A percentile compares a stretch with the other conserved stretches of the same genome.
Conservation (phyloP, 164 flowering plant genomes). For the Nelumbo lutea region DNA sequence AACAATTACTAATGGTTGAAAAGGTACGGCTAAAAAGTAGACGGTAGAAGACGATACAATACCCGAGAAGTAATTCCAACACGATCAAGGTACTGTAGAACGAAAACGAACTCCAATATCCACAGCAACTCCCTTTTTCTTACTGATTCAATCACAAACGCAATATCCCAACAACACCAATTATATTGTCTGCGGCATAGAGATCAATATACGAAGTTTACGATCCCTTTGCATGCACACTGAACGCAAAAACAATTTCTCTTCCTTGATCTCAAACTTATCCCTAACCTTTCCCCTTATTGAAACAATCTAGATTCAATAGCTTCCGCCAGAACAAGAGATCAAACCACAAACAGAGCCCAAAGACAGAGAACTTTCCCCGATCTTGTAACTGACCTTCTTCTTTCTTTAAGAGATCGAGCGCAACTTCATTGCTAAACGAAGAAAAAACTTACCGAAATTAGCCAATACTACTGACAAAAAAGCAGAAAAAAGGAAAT, state of each 20-base stretch:
- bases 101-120: background rate
- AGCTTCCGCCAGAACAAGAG: background rate
- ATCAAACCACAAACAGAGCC: background rate
- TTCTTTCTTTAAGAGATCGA: background rate
- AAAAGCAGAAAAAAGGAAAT: no score
- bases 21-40: background rate
- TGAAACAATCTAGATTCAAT: no score
- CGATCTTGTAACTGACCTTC: background rate
- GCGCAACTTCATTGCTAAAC: no score
- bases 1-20: no score
- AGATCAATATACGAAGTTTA: background rate
- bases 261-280: background rate
- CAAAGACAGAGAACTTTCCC: background rate
- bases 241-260: background rate
- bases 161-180: background rate
- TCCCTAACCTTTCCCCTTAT: no score
- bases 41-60: background rate
- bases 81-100: background rate
- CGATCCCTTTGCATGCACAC: background rate
- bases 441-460: background rate
- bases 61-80: background rate
- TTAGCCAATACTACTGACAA: background rate
- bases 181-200: background rate
- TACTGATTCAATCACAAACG: background rate
- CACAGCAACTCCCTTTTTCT: background rate